Conservation (phyloP, 306 rosid genomes). For the Quercus cerris region DNA sequence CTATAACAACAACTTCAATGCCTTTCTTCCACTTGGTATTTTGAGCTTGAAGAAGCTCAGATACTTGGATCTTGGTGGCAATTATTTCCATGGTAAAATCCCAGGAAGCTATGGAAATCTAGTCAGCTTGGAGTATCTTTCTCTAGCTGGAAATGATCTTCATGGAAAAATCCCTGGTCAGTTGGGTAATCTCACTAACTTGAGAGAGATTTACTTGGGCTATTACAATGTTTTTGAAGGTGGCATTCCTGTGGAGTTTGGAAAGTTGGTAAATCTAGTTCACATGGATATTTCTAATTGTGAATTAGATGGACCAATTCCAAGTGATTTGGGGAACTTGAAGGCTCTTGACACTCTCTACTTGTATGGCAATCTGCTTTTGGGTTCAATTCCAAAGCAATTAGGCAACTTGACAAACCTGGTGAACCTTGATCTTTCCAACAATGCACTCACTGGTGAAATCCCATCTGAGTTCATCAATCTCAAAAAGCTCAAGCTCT, state of each 20-base stretch:
- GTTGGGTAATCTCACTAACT: constrained; percentile 68
- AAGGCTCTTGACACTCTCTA: constrained; percentile 60
- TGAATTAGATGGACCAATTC: constrained; percentile 66
- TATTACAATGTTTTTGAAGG: constrained; percentile 71
- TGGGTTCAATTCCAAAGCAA: constrained; percentile 71
- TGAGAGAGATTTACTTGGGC: constrained; percentile 66
- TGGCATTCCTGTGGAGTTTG: constrained; percentile 73
- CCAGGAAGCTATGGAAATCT: constrained; percentile 59
- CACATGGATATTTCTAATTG: constrained; percentile 72
- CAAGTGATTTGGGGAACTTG: constrained; percentile 69
- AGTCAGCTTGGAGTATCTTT: constrained; percentile 59
- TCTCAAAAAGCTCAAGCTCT: constrained; percentile 61
- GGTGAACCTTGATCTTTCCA: constrained; percentile 65
- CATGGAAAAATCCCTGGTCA: constrained; percentile 64
- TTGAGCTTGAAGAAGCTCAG: constrained; percentile 45
- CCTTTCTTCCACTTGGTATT: constrained; percentile 57
- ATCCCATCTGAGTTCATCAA: constrained; percentile 69
- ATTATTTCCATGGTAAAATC: constrained; percentile 60
- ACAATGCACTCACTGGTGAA: constrained; percentile 74
- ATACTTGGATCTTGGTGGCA: constrained; percentile 80
- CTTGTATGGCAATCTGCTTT: constrained; percentile 63
- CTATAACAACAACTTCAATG: constrained; percentile 74
- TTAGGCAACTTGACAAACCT: constrained; percentile 60
- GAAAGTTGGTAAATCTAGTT: constrained; percentile 55
- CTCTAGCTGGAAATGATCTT: constrained; percentile 71